Evolutionary conservation across 768 basidiomycete species (phyloP), one percentile per base, ranked within the genome.

Genomic region (Cyclocybe cylindracea): DNA sequence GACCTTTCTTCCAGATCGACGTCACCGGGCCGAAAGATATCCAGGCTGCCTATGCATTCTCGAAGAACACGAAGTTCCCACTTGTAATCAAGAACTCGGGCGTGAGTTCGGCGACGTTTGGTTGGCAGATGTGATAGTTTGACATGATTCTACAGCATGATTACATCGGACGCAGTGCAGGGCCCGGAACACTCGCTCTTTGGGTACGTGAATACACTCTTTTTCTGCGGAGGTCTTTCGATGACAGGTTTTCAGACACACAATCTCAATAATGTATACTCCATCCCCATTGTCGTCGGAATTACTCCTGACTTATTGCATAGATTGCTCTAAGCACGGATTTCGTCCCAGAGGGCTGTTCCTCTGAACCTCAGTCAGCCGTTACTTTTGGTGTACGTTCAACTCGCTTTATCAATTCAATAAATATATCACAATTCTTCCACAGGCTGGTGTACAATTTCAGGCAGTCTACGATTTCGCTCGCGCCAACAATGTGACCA

Each of bases 1-100:
- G 19, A 70, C 68, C 5, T 24, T 19, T 11, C 10, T 24, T 24
- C 24, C 41, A 70, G 69, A 61, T 70, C 36, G 68, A 69, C 29
- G 61, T 69, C 40, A 46, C 52, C 10, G 45, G 39, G 1, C 41
- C 60, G 5, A 33, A 54, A 9, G 69, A 69, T 44, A 61, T 70
- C 14, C 50, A 52, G 2, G 51, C 51, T 4, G 66, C 66, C 1
- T 64, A 62, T 14, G 49, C 44, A 2, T 70, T 69, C 52, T 54
- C 62, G 3, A 45, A 53, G 44, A 42, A 44, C 4, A 69, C 64
- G 11, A 51, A 57, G 24, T 53, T 66, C 13, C 59, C 59, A 10
- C 36, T 63, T 11, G 57, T 61, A 10, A 52, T 63, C 55, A 63
- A 63, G 50, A 63, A 63, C 45, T 55, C 57, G 37, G 61, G 61